Conservation (phyloP, 768 basidiomycete genomes). For the Leccinellum albellum region DNA sequence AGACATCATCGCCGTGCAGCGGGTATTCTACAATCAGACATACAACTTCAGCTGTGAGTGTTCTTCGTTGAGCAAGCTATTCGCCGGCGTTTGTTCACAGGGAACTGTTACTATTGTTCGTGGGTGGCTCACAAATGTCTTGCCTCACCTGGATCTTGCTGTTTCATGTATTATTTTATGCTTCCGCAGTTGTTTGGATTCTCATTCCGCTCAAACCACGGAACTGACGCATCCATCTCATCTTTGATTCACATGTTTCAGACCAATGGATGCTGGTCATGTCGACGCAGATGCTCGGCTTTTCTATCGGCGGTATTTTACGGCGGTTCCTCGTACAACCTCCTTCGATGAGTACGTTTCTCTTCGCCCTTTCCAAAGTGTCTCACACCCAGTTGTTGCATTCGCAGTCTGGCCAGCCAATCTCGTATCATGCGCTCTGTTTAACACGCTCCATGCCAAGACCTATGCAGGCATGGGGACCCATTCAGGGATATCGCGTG, state of each 20-base stretch:
- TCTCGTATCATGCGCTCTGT: conserved; percentile 64
- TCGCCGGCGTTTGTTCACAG: not conserved
- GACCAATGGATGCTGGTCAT: conserved; percentile 62
- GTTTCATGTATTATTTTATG: not conserved
- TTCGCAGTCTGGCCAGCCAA: conserved; percentile 69
- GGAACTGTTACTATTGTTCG: not conserved
- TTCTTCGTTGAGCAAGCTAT: not conserved
- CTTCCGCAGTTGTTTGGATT: not conserved
- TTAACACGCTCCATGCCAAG: conserved; percentile 70
- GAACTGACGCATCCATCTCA: not conserved
- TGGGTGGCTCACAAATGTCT: too few relatives aligned
- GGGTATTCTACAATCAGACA: conserved; percentile 59
- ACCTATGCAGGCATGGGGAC: conserved; percentile 40
- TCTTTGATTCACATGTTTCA: conserved; percentile 8
- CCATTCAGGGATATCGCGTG: conserved; percentile 48
- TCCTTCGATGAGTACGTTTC: conserved; percentile 54
- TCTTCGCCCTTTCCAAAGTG: not conserved
- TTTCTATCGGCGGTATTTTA: conserved; percentile 54
- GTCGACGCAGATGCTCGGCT: conserved; percentile 71
- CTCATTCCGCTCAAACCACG: not conserved
- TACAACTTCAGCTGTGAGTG: conserved; percentile 48
- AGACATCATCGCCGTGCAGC: conserved; percentile 71
- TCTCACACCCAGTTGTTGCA: conserved; percentile 25
- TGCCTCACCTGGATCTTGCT: not conserved
- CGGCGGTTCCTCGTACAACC: conserved; percentile 64